These are phyloP conservation scores for Testicularia cyperi DNA, from an alignment of 1,284 basidiomycete genomes.

Conservation along the genomic window DNA sequence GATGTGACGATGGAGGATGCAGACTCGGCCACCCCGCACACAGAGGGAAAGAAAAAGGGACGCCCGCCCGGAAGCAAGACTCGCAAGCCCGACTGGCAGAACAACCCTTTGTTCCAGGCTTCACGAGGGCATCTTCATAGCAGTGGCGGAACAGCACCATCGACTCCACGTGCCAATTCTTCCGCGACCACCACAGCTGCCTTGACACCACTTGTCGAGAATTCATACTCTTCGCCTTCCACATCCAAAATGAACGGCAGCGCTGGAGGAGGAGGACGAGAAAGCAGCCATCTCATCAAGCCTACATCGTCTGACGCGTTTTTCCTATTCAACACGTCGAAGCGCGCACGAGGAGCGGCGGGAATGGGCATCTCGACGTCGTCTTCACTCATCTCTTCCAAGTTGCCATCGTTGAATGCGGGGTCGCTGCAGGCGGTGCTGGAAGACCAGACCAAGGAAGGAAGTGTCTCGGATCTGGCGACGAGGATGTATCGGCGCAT, in stretches of 20 bases:
- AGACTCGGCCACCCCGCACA: too few species aligned
- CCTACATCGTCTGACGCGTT: constrained; percentile 37
- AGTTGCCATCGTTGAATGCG: constrained; percentile 19
- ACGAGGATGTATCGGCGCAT: constrained; percentile 23
- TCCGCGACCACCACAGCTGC: too few species aligned
- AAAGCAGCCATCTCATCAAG: constrained; percentile 18
- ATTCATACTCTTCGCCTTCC: too few species aligned
- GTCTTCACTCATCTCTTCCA: constrained; percentile 18
- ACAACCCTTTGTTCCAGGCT: constrained; percentile 15
- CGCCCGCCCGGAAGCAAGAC: constrained; percentile 27
- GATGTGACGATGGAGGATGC: constrained; percentile 6
- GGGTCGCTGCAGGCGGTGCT: constrained; percentile 12
- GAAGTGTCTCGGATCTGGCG: constrained; percentile 15
- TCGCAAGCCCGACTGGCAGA: constrained; percentile 27
- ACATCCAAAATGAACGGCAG: neutral
- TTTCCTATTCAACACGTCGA: constrained; percentile 41
- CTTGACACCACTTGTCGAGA: too few species aligned
- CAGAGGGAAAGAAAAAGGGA: constrained; percentile 24
- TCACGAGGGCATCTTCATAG: constrained; percentile 3
- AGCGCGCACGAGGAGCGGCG: constrained; percentile 18
- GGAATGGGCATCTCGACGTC: constrained; percentile 23
- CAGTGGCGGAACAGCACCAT: too few species aligned
- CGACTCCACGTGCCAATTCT: too few species aligned
- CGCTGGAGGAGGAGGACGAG: neutral
- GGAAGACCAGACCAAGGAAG: constrained; percentile 3